phyloP scores from a whole-genome alignment of 2,329 filamentous ascomycete species.

The Mollisia scopiformis region DNA sequence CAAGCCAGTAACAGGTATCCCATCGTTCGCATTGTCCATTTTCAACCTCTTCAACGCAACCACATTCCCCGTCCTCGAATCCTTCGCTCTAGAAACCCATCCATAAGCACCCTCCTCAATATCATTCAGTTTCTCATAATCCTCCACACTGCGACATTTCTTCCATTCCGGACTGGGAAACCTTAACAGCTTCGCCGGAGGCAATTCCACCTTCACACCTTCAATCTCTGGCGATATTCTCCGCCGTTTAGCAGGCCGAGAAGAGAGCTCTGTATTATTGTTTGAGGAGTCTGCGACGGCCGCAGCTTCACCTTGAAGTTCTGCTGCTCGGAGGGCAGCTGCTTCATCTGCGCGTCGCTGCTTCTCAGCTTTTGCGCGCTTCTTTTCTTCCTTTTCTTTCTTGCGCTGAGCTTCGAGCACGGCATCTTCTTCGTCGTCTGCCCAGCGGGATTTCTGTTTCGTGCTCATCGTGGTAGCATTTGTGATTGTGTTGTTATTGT shows the following conservation, averaged over 20 bases:
- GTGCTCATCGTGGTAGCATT: conserved; percentile 28
- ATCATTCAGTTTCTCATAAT: conserved; percentile 91
- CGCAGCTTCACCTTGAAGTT: conserved; percentile 42
- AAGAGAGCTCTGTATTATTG: conserved; percentile 37
- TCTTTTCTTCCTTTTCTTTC: conserved; percentile 87
- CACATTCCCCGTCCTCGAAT: conserved; percentile 73
- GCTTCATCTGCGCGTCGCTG: conserved; percentile 66
- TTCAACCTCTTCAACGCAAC: conserved; percentile 95
- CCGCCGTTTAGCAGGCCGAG: conserved; percentile 65
- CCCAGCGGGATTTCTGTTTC: conserved; percentile 74
- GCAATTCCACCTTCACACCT: conserved; percentile 31
- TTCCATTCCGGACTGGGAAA: conserved; percentile 73
- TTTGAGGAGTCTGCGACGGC: conserved; percentile 7
- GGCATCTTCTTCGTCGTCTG: conserved; percentile 79
- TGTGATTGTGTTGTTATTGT: conserved; percentile 12
- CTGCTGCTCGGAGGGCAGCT: conserved; percentile 31
- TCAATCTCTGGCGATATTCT: conserved; percentile 45
- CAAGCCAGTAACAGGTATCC: conserved; percentile 85
- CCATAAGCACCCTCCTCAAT: conserved; percentile 98
- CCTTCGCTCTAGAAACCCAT: conserved; percentile 84
- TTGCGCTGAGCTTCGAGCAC: conserved; percentile 73
- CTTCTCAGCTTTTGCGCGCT: conserved; percentile 80
- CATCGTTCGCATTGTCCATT: conserved; percentile 75
- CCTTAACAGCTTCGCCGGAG: conserved; percentile 64
- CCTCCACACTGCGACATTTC: conserved; percentile 75